These are phyloP conservation scores for Wickerhamomyces sp. DNA, from an alignment of 1,139 yeast genomes.

Conservation along the genomic window DNA sequence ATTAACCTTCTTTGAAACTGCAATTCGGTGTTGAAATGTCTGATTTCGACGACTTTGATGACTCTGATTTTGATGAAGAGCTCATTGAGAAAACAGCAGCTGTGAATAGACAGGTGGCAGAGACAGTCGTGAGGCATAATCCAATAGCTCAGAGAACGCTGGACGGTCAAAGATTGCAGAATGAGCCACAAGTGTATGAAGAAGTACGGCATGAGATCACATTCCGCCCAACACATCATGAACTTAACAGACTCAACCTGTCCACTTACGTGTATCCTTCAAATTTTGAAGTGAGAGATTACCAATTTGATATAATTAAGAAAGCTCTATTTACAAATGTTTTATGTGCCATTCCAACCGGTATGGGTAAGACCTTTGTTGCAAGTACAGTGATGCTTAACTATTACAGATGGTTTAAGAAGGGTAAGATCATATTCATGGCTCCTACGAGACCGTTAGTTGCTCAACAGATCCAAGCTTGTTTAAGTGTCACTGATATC, in stretches of 20 bases:
- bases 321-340: slow-evolving; percentile 70
- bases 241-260: slow-evolving; percentile 35
- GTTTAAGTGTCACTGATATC: slow-evolving; percentile 83
- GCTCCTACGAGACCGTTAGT: slow-evolving; percentile 97
- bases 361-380: slow-evolving; percentile 94
- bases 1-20: slow-evolving; percentile 7
- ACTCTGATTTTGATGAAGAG: slow-evolving; percentile 22
- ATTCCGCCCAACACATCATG: slow-evolving; percentile 48
- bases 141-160: slow-evolving; percentile 32
- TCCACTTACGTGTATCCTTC: slow-evolving; percentile 74
- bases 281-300: slow-evolving; percentile 78
- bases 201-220: slow-evolving; percentile 29
- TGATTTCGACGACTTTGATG: slow-evolving; percentile 21
- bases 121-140: slow-evolving; percentile 25
- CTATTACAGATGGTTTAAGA: slow-evolving; percentile 75
- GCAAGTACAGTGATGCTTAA: slow-evolving; percentile 94
- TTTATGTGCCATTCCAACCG: slow-evolving; percentile 92
- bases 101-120: slow-evolving; percentile 29
- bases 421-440: slow-evolving; percentile 80
- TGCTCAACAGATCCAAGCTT: slow-evolving; percentile 96
- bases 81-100: slow-evolving; percentile 22
- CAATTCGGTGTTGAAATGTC: too few relatives aligned
- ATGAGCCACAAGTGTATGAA: slow-evolving; percentile 28
- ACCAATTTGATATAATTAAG: slow-evolving; percentile 77
- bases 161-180: slow-evolving; percentile 27